A percentile compares a stretch with the other conserved stretches of the same genome.
phyloP scores from a whole-genome alignment of 78 protist genomes.

The Cavenderia fasciculata region DNA sequence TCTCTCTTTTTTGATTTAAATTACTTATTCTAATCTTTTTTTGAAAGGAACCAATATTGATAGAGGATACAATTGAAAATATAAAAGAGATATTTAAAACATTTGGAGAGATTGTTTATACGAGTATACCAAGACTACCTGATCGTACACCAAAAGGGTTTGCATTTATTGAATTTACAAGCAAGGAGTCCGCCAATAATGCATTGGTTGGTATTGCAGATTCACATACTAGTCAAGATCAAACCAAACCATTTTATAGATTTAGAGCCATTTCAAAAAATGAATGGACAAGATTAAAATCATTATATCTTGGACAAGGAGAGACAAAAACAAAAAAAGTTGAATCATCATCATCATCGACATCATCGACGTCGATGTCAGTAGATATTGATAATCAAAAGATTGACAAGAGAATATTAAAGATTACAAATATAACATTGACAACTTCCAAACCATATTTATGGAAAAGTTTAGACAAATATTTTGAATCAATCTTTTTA shows the following conservation, averaged over 20 bases:
- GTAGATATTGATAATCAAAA: background rate
- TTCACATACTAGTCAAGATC: no score
- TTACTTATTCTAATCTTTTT: background rate
- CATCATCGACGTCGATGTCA: background rate
- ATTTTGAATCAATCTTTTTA: background rate
- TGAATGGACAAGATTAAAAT: background rate
- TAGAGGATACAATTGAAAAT: background rate
- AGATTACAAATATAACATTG: background rate
- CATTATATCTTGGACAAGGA: background rate
- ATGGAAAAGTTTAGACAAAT: slow-evolving; percentile 29
- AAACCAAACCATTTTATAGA: no score
- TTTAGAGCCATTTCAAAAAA: background rate
- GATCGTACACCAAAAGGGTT: slow-evolving; percentile 41
- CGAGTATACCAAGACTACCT: slow-evolving; percentile 44
- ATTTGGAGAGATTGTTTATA: background rate
- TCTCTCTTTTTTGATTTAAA: background rate
- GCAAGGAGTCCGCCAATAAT: background rate
- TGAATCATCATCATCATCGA: background rate
- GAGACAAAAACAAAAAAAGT: background rate
- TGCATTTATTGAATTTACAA: slow-evolving; percentile 44
- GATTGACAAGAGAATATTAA: background rate
- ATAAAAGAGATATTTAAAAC: background rate
- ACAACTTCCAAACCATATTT: slow-evolving; percentile 28
- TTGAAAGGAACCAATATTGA: slow-evolving; percentile 25
- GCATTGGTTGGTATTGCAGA: no score